A percentile compares a stretch with the other conserved stretches of the same genome.
Evolutionary conservation across 768 basidiomycete species (phyloP).

Genomic region (Trametes cinnabarina): DNA sequence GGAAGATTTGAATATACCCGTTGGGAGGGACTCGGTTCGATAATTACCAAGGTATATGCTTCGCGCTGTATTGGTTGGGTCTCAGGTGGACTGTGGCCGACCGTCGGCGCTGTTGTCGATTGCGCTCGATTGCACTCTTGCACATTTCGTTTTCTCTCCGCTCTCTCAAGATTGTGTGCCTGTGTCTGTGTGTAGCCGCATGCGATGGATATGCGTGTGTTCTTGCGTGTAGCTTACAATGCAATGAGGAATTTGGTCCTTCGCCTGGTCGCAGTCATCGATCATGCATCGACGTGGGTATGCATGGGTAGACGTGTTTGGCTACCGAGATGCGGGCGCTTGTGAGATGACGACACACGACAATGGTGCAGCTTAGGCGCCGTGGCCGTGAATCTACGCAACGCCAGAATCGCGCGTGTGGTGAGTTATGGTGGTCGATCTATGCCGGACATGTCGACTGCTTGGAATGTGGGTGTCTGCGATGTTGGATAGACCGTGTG

Average conservation of each 20-base stretch:
- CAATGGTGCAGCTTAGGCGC: not conserved
- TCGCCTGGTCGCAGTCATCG: too few relatives aligned
- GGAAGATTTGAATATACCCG: constrained; percentile 9
- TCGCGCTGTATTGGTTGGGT: not conserved
- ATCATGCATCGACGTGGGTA: not conserved
- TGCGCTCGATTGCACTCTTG: not conserved
- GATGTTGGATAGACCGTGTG: not conserved
- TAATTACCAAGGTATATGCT: too few relatives aligned
- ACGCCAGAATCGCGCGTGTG: too few relatives aligned
- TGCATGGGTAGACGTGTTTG: not conserved
- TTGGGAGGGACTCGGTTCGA: not conserved
- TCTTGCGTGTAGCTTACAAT: constrained; percentile 17
- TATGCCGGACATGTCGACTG: not conserved
- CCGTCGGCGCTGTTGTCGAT: not conserved
- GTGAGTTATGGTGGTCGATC: not conserved
- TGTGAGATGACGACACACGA: not conserved
- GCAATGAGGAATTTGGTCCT: not conserved
- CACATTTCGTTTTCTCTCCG: not conserved
- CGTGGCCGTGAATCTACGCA: not conserved
- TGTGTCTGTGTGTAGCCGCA: not conserved
- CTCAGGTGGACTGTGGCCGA: not conserved
- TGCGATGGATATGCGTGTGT: not conserved
- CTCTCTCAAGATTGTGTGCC: not conserved
- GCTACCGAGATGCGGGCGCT: not conserved
- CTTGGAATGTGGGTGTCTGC: not conserved